Base-by-base conservation (phyloP, 2,329 filamentous ascomycete genomes). In the Aspergillus nomiae region DNA sequence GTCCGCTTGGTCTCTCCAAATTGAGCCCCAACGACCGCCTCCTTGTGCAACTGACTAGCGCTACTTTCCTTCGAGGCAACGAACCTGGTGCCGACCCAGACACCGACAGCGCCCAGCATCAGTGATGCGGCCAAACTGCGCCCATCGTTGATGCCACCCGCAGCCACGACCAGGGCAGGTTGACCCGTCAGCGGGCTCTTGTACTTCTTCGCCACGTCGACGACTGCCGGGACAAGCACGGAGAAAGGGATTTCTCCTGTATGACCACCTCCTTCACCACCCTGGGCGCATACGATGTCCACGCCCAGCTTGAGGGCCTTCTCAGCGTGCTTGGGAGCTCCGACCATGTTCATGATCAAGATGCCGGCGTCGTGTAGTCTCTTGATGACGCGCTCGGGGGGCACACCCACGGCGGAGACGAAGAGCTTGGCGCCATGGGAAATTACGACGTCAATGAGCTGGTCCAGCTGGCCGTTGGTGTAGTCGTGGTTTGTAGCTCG, bases 301-400 rank as follows among this genome's bases (percentile, higher is more conserved):
- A 96, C 92, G 50, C 94, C 94, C 0, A 90, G 86, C 56, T 92
- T 87, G 4, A 98, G 82, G 2, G 94, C 94, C 81, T 97, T 97
- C 76, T 90, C 86, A 0, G 94, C 94, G 77, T 98, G 94, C 76
- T 90, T 92, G 2, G 94, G 94, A 71, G 94, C 91, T 0, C 94
- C 94, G 24, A 97, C 93, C 94, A 97, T 97, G 77, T 97, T 97
- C 93, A 97, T 97, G 41, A 97, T 85, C 63, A 96, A 75, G 46
- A 98, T 91, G 0, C 91, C 91, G 0, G 90, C 90, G 10, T 85
- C 84, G 74, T 98, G 94, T 51, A 98, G 83, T 53, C 88, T 82
- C 69, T 92, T 88, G 62, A 97, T 90, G 5, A 94, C 87, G 62
- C 82, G 78, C 53, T 82, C 81, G 0, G 94, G 92, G 19, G 94